Evolutionary conservation across 352 stramenopile species (phyloP).

Genomic region (Thalassiosira pacifica): DNA sequence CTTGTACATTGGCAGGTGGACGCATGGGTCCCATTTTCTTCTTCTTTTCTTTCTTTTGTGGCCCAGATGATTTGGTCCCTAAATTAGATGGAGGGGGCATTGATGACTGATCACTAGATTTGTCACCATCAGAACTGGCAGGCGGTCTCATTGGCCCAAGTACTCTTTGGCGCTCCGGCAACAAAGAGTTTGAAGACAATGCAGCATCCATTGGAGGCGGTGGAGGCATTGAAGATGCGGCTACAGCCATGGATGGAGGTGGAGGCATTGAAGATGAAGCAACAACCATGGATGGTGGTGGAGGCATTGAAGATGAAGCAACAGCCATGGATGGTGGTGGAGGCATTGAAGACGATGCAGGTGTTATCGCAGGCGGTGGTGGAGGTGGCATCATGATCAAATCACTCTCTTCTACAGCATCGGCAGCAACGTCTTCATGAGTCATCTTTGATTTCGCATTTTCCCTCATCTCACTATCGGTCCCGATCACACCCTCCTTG

Average conservation of each 20-base stretch:
- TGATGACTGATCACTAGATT: conserved; percentile 17
- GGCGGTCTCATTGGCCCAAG: conserved; percentile 7
- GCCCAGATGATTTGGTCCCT: not conserved
- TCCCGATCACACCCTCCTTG: conserved; percentile 65
- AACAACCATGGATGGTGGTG: conserved; percentile 28
- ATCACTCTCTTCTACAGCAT: conserved; percentile 15
- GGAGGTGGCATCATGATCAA: conserved; percentile 44
- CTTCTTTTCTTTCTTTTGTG: conserved; percentile 37
- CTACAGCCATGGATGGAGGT: no score
- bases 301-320: not conserved
- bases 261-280: no score
- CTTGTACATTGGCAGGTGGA: conserved; percentile 25
- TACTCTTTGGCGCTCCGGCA: not conserved
- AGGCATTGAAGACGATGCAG: not conserved
- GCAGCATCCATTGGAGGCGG: no score
- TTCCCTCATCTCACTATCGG: conserved; percentile 8
- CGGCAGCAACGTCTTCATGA: not conserved
- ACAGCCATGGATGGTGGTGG: conserved; percentile 30
- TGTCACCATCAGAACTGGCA: not conserved
- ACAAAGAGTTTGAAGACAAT: conserved; percentile 7
- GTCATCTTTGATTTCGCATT: not conserved
- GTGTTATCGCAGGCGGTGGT: not conserved
- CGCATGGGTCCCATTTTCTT: conserved; percentile 26
- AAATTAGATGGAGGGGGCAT: conserved; percentile 11
- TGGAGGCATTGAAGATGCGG: no score